A percentile compares a stretch with the other conserved stretches of the same genome.
Evolutionary conservation across 176 grass and related monocot species (phyloP).

Genomic region (Ensete ventricosum): DNA sequence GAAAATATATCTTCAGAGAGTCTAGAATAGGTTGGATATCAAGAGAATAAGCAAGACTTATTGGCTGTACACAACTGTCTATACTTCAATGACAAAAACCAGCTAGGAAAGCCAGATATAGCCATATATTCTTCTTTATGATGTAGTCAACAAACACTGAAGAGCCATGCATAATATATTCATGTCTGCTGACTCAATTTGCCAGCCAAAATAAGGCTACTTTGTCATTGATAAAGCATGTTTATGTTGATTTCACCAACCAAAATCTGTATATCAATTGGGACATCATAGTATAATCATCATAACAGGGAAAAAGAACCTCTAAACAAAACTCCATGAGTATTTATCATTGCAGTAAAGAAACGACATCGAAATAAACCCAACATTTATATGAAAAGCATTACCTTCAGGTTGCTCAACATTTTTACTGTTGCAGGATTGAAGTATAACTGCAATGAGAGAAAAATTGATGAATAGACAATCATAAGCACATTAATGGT

Average conservation of each 20-base stretch:
- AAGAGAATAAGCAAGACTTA: too few species aligned
- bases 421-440: slow-evolving; percentile 98
- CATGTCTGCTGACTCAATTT: too few species aligned
- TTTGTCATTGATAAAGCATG: neutral
- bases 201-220: too few species aligned
- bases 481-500: neutral
- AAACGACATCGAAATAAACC: neutral
- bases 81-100: too few species aligned
- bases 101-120: too few species aligned
- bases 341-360: neutral
- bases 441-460: slow-evolving; percentile 84
- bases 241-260: neutral
- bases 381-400: neutral
- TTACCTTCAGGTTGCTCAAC: slow-evolving; percentile 95
- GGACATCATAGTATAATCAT: neutral
- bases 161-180: too few species aligned
- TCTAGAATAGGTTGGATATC: too few species aligned
- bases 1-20: neutral
- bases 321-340: too few species aligned
- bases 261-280: neutral
- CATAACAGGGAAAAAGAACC: too few species aligned
- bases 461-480: slow-evolving; percentile 16
- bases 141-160: too few species aligned
- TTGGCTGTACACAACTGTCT: too few species aligned
- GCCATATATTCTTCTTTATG: too few species aligned